Percentiles rank a stretch among this genome's conserved stretches.
phyloP scores from a whole-genome alignment of 805 yeast genomes.

The Grigorovia transvaalensis region DNA sequence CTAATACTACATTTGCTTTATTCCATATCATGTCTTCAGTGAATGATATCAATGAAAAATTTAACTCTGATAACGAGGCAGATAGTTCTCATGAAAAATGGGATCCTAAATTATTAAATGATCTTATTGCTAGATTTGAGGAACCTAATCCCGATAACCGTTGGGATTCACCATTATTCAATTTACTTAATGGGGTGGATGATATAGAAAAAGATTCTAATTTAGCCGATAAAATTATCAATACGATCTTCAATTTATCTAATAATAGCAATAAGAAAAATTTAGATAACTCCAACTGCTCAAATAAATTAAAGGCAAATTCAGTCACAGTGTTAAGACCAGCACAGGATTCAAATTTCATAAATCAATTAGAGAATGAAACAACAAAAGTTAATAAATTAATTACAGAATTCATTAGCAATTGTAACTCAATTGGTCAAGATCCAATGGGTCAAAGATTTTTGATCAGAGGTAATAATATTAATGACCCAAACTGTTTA shows the following conservation, averaged over 20 bases:
- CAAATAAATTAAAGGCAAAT: conserved; percentile 60
- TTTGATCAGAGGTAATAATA: conserved; percentile 32
- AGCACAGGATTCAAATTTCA: conserved; percentile 62
- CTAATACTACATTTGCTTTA: conserved; percentile 72
- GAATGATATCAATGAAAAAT: conserved; percentile 43
- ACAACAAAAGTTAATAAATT: conserved; percentile 57
- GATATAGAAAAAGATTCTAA: conserved; percentile 33
- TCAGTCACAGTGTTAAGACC: conserved; percentile 77
- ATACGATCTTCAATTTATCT: conserved; percentile 34
- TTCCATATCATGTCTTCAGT: conserved; percentile 66
- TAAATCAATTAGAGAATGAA: conserved; percentile 64
- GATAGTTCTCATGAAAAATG: conserved; percentile 29
- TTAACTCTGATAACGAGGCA: conserved; percentile 38
- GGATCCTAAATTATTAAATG: conserved; percentile 56
- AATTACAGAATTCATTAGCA: conserved; percentile 27
- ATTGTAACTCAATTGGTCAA: conserved; percentile 37
- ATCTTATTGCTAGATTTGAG: conserved; percentile 75
- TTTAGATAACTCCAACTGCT: conserved; percentile 24
- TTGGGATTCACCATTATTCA: conserved; percentile 91
- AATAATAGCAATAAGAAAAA: conserved; percentile 1
- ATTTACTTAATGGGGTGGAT: conserved; percentile 37
- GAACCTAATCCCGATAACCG: conserved; percentile 80
- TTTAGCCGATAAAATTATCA: conserved; percentile 55
- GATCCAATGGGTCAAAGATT: conserved; percentile 30
- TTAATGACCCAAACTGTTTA: conserved; percentile 31